phyloP scores from a whole-genome alignment of 805 yeast species.

The Barnettozyma californica region DNA sequence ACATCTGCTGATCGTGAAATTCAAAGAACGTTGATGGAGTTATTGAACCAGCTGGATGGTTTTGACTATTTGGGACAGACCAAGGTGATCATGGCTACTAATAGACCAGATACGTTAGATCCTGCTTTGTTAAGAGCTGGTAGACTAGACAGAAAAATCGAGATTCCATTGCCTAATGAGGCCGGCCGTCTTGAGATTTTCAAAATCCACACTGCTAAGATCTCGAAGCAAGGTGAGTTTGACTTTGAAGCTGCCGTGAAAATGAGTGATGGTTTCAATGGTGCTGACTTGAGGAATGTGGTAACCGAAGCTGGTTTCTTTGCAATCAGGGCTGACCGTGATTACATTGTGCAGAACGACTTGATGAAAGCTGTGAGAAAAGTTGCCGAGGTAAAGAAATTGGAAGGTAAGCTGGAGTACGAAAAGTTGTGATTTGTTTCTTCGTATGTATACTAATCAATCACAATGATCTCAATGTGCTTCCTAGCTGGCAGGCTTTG shows the following conservation, averaged over 20 bases:
- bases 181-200: slow-evolving; percentile 91
- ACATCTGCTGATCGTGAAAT: slow-evolving; percentile 98
- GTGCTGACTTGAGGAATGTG: slow-evolving; percentile 96
- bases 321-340: slow-evolving; percentile 97
- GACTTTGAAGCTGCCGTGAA: slow-evolving; percentile 96
- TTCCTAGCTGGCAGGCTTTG: background rate
- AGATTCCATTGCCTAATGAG: slow-evolving; percentile 92
- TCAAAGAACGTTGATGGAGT: slow-evolving; percentile 96
- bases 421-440: slow-evolving; percentile 64
- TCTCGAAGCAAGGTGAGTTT: slow-evolving; percentile 88
- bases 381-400: slow-evolving; percentile 93
- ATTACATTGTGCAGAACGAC: slow-evolving; percentile 88
- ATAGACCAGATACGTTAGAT: slow-evolving; percentile 95
- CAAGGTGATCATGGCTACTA: slow-evolving; percentile 98
- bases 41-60: slow-evolving; percentile 97
- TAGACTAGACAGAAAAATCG: slow-evolving; percentile 93
- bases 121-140: slow-evolving; percentile 98
- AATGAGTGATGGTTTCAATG: slow-evolving; percentile 98
- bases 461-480: slow-evolving; percentile 1
- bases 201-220: slow-evolving; percentile 85
- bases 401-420: slow-evolving; percentile 93
- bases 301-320: slow-evolving; percentile 98
- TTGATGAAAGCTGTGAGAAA: slow-evolving; percentile 97
- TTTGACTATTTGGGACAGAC: slow-evolving; percentile 96
- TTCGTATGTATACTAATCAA: background rate